Evolutionary conservation across 2,329 filamentous ascomycete genomes (phyloP).

Genomic region (Xylariomycetidae sp.): DNA sequence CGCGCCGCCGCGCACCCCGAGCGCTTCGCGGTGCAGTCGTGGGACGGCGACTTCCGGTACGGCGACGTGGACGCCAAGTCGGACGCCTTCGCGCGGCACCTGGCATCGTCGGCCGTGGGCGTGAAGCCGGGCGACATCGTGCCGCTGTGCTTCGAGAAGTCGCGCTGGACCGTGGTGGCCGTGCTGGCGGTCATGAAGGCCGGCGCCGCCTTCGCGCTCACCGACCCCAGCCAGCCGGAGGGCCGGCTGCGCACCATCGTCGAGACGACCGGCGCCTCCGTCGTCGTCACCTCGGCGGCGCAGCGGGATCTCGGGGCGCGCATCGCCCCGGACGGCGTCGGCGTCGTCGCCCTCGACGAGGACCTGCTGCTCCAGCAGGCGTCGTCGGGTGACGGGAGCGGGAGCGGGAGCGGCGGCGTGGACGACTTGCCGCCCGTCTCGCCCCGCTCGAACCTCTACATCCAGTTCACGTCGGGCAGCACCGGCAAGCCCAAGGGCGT

Average conservation of each 20-base stretch:
- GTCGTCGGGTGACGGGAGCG: too few relatives aligned
- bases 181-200: slow-evolving; percentile 43
- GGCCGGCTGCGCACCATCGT: slow-evolving; percentile 38
- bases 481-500: slow-evolving; percentile 61
- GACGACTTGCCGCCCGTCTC: slow-evolving; percentile 31
- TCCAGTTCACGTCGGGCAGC: slow-evolving; percentile 61
- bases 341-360: slow-evolving; percentile 21
- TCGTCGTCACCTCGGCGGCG: slow-evolving; percentile 34
- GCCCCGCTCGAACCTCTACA: slow-evolving; percentile 38
- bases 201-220: slow-evolving; percentile 41
- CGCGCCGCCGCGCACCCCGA: slow-evolving; percentile 31
- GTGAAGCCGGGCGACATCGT: slow-evolving; percentile 34
- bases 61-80: slow-evolving; percentile 37
- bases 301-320: slow-evolving; percentile 32
- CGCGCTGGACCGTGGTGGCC: slow-evolving; percentile 38
- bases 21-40: slow-evolving; percentile 40
- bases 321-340: slow-evolving; percentile 29
- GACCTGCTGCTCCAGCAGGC: slow-evolving; percentile 2
- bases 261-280: slow-evolving; percentile 33
- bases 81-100: slow-evolving; percentile 33
- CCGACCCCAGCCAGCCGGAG: slow-evolving; percentile 40
- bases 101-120: slow-evolving; percentile 32
- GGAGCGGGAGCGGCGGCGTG: too few relatives aligned
- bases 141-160: slow-evolving; percentile 47
- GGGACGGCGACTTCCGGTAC: slow-evolving; percentile 44